phyloP scores from a whole-genome alignment of 495 filamentous ascomycete species.

The Aspergillus asperescens region DNA sequence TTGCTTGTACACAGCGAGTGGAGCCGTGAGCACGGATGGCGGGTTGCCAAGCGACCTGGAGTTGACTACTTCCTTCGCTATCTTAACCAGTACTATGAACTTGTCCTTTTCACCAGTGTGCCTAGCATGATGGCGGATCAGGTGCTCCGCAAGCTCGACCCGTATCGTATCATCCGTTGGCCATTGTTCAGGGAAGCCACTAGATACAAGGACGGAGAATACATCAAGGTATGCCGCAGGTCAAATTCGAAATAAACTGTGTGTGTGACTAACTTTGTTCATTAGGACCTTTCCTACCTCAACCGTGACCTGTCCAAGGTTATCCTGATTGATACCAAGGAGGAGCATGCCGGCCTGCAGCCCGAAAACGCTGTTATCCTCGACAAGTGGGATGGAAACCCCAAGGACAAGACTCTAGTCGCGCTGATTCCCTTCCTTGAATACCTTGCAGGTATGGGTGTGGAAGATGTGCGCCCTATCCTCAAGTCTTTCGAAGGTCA shows the following conservation, averaged over 20 bases:
- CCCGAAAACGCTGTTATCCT: constrained; percentile 92
- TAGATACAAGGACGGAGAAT: constrained; percentile 88
- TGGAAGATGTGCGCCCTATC: constrained; percentile 74
- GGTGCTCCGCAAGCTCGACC: constrained; percentile 87
- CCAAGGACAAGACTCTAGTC: constrained; percentile 78
- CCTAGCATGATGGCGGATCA: constrained; percentile 78
- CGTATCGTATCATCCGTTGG: constrained; percentile 94
- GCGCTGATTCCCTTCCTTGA: constrained; percentile 91
- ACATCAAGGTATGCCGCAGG: constrained; percentile 71
- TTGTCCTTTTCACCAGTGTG: constrained; percentile 89
- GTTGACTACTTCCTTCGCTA: constrained; percentile 97
- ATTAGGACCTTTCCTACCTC: constrained; percentile 86
- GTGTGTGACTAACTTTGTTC: not conserved
- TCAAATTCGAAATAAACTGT: not conserved
- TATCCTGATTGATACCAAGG: constrained; percentile 83
- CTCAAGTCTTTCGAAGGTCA: constrained; percentile 83
- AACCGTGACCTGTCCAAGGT: constrained; percentile 94
- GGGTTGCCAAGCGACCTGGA: constrained; percentile 89
- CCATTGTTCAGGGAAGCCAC: constrained; percentile 93
- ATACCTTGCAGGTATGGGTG: constrained; percentile 90
- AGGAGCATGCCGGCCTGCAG: constrained; percentile 73
- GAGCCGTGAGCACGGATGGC: constrained; percentile 90
- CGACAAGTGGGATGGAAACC: constrained; percentile 79
- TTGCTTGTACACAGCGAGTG: constrained; percentile 90
- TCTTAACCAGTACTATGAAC: constrained; percentile 92